Evolutionary conservation across 257 asterid genomes (phyloP).

Genomic region (Gardenia jasminoides): DNA sequence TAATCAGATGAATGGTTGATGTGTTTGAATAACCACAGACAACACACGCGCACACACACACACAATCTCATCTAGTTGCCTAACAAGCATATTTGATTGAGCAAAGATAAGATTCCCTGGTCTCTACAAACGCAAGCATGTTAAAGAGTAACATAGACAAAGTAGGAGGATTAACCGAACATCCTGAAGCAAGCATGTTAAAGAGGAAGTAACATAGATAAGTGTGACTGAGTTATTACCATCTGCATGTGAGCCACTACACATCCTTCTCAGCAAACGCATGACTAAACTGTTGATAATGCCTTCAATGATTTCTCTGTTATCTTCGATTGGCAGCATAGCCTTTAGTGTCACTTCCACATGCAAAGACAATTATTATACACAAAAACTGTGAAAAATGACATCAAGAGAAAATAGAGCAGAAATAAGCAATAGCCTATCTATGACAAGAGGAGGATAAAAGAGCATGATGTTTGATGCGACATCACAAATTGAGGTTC

Average conservation of each 20-base stretch:
- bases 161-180: neutral
- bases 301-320: conserved; percentile 54
- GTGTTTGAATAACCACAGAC: neutral
- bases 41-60: neutral
- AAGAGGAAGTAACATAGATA: neutral
- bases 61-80: neutral
- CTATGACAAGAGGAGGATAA: neutral
- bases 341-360: conserved; percentile 61
- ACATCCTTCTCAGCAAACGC: conserved; percentile 71
- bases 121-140: too few relatives aligned
- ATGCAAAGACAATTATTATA: conserved; percentile 16
- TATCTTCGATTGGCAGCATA: conserved; percentile 38
- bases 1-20: neutral
- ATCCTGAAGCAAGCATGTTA: neutral
- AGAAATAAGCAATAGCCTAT: conserved; percentile 6
- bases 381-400: conserved; percentile 7
- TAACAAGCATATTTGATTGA: neutral
- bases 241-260: conserved; percentile 46
- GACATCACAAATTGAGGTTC: neutral
- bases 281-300: conserved; percentile 61
- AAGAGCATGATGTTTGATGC: neutral
- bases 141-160: too few relatives aligned
- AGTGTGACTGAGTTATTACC: conserved; percentile 43
- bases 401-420: conserved; percentile 1
- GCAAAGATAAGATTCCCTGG: neutral